phyloP scores from a whole-genome alignment of 805 yeast genomes.

The Candida caryicola region DNA sequence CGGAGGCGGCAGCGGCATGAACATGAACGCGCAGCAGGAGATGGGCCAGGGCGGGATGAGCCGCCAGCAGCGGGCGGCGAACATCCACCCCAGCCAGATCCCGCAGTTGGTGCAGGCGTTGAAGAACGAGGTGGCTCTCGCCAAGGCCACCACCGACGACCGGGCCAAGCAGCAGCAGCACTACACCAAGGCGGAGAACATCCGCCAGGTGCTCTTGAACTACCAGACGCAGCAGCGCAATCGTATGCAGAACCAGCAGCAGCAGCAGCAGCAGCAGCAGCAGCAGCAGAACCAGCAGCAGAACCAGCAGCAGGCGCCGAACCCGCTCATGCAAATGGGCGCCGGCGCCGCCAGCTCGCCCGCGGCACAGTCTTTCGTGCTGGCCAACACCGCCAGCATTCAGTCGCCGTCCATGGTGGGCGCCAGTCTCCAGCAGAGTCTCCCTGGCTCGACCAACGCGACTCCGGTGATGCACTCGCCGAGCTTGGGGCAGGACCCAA shows the following conservation, averaged over 20 bases:
- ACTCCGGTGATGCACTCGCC: slow-evolving; percentile 13
- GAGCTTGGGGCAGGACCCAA: slow-evolving; percentile 6
- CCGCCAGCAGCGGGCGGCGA: slow-evolving; percentile 2
- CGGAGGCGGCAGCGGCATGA: slow-evolving; percentile 2
- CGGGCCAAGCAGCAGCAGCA: slow-evolving; percentile 64
- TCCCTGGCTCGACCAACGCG: slow-evolving; percentile 9
- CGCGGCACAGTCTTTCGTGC: slow-evolving; percentile 6
- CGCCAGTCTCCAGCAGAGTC: slow-evolving; percentile 7
- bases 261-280: slow-evolving; percentile 21
- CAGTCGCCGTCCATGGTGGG: slow-evolving; percentile 9
- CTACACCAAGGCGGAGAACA: slow-evolving; percentile 58
- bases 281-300: slow-evolving; percentile 21
- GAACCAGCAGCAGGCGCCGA: slow-evolving; percentile 26
- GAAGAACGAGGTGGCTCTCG: slow-evolving; percentile 56
- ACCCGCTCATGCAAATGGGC: slow-evolving; percentile 1
- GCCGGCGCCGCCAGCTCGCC: slow-evolving; percentile 1
- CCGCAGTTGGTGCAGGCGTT: slow-evolving; percentile 60
- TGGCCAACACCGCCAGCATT: slow-evolving; percentile 5
- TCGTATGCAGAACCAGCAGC: slow-evolving; percentile 16
- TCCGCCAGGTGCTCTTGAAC: slow-evolving; percentile 57
- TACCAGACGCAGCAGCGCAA: slow-evolving; percentile 47
- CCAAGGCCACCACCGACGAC: slow-evolving; percentile 58
- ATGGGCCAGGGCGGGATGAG: slow-evolving; percentile 1
- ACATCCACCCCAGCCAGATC: slow-evolving; percentile 49
- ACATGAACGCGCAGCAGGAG: neutral